Conservation (phyloP, 495 filamentous ascomycete species). For the Aeminium ludgeri region DNA sequence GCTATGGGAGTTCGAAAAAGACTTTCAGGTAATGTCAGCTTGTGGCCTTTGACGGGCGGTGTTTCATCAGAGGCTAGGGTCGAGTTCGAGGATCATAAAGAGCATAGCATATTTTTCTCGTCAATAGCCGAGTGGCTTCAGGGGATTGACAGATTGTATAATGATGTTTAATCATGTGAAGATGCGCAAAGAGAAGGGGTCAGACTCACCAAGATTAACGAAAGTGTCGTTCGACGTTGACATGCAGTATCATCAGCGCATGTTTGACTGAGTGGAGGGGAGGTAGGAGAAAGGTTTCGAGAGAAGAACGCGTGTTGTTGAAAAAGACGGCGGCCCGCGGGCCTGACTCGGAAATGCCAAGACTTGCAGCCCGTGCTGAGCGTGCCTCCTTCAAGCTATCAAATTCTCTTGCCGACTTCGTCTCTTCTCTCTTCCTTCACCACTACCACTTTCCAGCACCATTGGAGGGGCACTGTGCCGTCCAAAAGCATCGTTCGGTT, state of each 20-base stretch:
- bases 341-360: no score
- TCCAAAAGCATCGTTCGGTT: neutral
- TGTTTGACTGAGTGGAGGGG: no score
- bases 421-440: no score
- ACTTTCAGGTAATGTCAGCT: neutral
- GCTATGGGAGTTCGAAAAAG: neutral
- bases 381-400: neutral
- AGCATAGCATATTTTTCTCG: constrained; percentile 22
- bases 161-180: constrained; percentile 49
- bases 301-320: no score
- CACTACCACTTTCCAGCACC: no score
- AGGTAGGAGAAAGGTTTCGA: no score
- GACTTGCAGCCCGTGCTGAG: neutral
- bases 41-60: neutral
- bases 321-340: no score
- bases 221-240: no score
- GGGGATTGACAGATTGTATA: constrained; percentile 82
- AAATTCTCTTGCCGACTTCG: no score
- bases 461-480: no score
- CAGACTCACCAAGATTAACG: neutral
- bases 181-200: neutral
- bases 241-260: no score
- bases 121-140: constrained; percentile 32
- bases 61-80: neutral
- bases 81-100: constrained; percentile 17